A percentile compares a stretch with the other conserved stretches of the same genome.
phyloP scores from a whole-genome alignment of 164 flowering plant species.

The Magnolia kwangsiensis region DNA sequence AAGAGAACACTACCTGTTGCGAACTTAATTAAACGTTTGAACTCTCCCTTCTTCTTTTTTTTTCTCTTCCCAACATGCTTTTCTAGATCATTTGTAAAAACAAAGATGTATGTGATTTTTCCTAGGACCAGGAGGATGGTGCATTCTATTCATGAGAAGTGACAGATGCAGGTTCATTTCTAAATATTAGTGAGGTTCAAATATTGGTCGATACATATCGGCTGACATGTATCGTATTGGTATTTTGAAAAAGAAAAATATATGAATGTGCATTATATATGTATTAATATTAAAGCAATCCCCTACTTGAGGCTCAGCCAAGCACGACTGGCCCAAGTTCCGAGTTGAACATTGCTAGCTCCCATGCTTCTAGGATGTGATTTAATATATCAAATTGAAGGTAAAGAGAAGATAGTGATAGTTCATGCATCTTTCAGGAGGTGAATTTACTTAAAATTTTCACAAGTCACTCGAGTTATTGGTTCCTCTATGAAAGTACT shows the following conservation, averaged over 20 bases:
- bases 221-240: no score
- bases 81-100: background rate
- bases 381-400: background rate
- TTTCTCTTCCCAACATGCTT: background rate
- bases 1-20: conserved; percentile 3
- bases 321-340: background rate
- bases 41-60: background rate
- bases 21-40: background rate
- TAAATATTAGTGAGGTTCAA: no score
- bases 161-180: background rate
- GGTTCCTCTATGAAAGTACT: no score
- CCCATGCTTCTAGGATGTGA: background rate
- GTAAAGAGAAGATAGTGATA: background rate
- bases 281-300: no score
- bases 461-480: background rate
- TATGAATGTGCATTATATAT: no score
- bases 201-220: no score
- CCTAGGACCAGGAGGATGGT: background rate
- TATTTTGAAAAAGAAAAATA: no score
- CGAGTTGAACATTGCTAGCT: background rate
- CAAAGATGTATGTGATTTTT: background rate
- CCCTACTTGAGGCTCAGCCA: no score
- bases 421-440: background rate
- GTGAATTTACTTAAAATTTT: background rate
- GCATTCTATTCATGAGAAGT: background rate